These are phyloP conservation scores for Globisporangium apiculatum DNA, from an alignment of 352 stramenopile genomes.

Conservation along the genomic window DNA sequence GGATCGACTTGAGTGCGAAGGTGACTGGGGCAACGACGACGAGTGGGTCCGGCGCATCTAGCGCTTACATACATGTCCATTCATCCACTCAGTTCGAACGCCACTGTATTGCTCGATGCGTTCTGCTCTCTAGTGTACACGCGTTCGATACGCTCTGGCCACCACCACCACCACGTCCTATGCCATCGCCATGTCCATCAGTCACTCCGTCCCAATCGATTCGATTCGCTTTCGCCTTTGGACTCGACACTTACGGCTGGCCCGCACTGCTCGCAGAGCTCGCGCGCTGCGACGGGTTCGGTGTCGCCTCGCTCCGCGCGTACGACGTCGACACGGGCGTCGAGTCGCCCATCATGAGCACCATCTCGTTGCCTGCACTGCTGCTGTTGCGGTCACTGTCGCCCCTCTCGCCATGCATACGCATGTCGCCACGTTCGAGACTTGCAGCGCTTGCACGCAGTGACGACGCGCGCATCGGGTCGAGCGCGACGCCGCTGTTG, in stretches of 20 bases:
- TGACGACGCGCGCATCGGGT: slow-evolving; percentile 2
- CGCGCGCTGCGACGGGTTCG: slow-evolving; percentile 8
- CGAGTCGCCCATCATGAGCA: slow-evolving; percentile 25
- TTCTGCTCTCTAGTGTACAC: too few relatives aligned
- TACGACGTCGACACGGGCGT: slow-evolving; percentile 44
- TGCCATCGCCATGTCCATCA: too few relatives aligned
- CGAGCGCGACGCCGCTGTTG: slow-evolving; percentile 1
- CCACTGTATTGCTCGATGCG: too few relatives aligned
- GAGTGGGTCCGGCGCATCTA: too few relatives aligned
- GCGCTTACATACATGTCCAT: too few relatives aligned
- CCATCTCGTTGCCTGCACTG: slow-evolving; percentile 23
- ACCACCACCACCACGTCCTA: too few relatives aligned
- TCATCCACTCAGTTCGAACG: too few relatives aligned
- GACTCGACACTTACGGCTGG: not conserved
- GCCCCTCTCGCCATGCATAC: too few relatives aligned
- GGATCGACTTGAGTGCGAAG: too few relatives aligned
- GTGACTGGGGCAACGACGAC: too few relatives aligned
- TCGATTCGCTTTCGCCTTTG: not conserved
- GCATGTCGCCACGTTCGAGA: slow-evolving; percentile 20
- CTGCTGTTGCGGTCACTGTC: slow-evolving; percentile 18
- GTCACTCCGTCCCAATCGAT: too few relatives aligned
- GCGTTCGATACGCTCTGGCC: too few relatives aligned
- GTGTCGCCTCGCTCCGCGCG: slow-evolving; percentile 27
- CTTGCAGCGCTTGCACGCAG: slow-evolving; percentile 16
- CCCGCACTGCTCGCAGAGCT: slow-evolving; percentile 3